A percentile compares a stretch with the other conserved stretches of the same genome.
These are phyloP conservation scores for Lentinus tigrinus DNA, from an alignment of 768 basidiomycete species.

Conservation along the genomic window DNA sequence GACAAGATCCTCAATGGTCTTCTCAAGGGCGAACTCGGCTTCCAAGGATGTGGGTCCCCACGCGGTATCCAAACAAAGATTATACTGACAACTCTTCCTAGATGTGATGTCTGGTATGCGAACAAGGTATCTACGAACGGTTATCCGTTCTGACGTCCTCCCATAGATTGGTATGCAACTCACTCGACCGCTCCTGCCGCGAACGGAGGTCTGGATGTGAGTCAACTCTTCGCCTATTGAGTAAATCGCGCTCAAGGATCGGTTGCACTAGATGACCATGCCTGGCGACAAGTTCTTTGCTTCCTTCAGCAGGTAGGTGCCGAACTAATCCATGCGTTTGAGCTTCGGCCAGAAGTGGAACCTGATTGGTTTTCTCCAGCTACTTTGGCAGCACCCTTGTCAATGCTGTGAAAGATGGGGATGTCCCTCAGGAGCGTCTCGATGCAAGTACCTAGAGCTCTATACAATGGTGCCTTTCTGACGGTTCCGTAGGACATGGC, in stretches of 20 bases:
- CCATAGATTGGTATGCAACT: conserved; percentile 68
- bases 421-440: conserved; percentile 57
- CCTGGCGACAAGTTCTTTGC: conserved; percentile 51
- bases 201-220: conserved; percentile 61
- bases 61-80: too few species aligned
- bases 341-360: neutral
- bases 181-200: conserved; percentile 53
- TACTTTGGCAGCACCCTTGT: conserved; percentile 66
- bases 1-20: conserved; percentile 59
- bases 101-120: conserved; percentile 28
- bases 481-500: conserved; percentile 51
- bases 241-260: neutral
- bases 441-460: conserved; percentile 27
- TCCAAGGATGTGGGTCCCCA: conserved; percentile 34
- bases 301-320: conserved; percentile 18
- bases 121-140: conserved; percentile 15
- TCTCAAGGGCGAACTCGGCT: conserved; percentile 43
- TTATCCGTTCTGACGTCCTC: conserved; percentile 37
- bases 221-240: conserved; percentile 16
- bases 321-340: neutral
- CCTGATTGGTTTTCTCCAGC: conserved; percentile 21
- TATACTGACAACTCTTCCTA: neutral
- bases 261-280: conserved; percentile 61
- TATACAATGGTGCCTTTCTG: neutral
- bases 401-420: conserved; percentile 55